These are phyloP conservation scores for Naganishia vishniacii DNA, from an alignment of 768 basidiomycete genomes.

Conservation along the genomic window DNA sequence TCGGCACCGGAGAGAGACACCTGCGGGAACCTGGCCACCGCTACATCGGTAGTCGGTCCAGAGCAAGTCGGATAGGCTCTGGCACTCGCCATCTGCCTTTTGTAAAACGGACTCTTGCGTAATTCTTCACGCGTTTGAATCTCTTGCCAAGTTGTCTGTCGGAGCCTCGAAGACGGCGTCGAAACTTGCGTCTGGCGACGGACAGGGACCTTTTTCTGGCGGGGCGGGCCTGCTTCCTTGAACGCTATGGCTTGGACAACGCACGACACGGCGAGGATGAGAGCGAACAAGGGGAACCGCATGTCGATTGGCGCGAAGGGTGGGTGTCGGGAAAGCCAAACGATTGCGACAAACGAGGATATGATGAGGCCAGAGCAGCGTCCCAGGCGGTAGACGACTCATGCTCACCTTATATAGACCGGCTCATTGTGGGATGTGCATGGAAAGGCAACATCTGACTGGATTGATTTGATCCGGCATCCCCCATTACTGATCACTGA, in stretches of 20 bases:
- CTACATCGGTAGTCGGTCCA: background rate
- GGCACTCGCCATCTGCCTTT: background rate
- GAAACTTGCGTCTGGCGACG: background rate
- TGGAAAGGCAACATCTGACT: no score
- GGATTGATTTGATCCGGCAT: no score
- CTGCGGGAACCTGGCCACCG: background rate
- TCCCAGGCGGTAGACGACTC: no score
- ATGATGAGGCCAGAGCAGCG: no score
- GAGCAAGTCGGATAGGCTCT: background rate
- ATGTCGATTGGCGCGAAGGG: no score
- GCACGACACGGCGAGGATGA: background rate
- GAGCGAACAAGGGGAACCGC: background rate
- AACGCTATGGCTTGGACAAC: background rate
- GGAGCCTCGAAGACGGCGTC: conserved; percentile 1
- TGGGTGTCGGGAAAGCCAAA: no score
- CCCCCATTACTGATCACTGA: no score
- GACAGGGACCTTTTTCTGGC: background rate
- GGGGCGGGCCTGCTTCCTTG: background rate
- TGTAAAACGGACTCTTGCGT: background rate
- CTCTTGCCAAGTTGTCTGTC: conserved; percentile 3
- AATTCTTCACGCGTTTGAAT: background rate
- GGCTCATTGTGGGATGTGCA: no score
- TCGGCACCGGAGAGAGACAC: background rate
- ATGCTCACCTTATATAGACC: no score
- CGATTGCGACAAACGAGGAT: no score